Evolutionary conservation across 768 basidiomycete genomes (phyloP).

Genomic region (Boletus rufocinnamomeus): DNA sequence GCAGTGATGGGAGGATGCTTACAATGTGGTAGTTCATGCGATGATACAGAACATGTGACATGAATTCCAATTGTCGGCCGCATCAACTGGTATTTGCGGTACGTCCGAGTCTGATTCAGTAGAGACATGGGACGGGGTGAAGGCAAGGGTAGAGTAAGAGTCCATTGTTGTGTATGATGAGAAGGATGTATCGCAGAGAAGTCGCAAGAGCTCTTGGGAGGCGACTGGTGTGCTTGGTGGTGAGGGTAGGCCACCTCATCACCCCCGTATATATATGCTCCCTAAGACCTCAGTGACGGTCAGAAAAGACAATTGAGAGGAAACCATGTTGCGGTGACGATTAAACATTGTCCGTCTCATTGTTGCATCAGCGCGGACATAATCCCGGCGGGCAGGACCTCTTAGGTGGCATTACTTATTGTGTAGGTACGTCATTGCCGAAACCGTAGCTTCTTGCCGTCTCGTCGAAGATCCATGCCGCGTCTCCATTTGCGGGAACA

Average conservation of each 20-base stretch:
- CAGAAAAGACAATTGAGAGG: slow-evolving; percentile 19
- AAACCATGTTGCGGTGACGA: neutral
- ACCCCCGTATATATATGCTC: slow-evolving; percentile 16
- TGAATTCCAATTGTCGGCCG: neutral
- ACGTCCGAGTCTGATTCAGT: slow-evolving; percentile 42
- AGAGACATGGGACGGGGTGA: neutral
- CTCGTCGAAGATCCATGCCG: neutral
- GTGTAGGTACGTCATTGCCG: slow-evolving; percentile 8
- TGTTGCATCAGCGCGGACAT: slow-evolving; percentile 2
- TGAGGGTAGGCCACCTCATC: neutral
- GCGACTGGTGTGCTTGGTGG: slow-evolving; percentile 3
- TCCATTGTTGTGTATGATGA: slow-evolving; percentile 27
- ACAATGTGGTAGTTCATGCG: slow-evolving; percentile 20
- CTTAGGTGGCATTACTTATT: slow-evolving; percentile 17
- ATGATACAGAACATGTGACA: neutral
- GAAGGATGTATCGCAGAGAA: slow-evolving; percentile 10
- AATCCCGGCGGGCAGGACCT: slow-evolving; percentile 8
- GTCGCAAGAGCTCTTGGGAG: slow-evolving; percentile 2
- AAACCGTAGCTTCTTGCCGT: neutral
- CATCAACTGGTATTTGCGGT: neutral
- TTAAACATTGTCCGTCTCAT: slow-evolving; percentile 1
- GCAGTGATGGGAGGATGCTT: slow-evolving; percentile 1
- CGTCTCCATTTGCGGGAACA: slow-evolving; percentile 22
- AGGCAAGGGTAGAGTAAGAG: slow-evolving; percentile 5
- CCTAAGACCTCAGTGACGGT: slow-evolving; percentile 1